Evolutionary conservation across 2,329 filamentous ascomycete species (phyloP).

Genomic region (Rhynchosporium agropyri): DNA sequence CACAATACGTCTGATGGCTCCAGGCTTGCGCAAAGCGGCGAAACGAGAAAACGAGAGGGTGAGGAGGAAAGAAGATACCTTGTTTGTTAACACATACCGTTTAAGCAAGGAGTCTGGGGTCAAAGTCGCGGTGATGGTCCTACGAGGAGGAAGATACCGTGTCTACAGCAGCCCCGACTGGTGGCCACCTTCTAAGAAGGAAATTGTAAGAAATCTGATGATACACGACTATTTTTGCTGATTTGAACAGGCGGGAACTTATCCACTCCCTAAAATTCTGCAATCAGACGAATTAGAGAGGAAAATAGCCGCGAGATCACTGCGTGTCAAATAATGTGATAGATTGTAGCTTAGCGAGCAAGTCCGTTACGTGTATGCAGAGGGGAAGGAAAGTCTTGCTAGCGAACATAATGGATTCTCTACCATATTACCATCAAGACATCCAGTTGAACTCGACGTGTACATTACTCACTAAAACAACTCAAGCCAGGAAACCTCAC

Average conservation of each 20-base stretch:
- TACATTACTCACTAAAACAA: neutral
- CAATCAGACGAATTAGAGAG: neutral
- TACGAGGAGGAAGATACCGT: neutral
- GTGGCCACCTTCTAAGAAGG: neutral
- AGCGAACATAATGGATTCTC: too few relatives aligned
- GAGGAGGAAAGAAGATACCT: neutral
- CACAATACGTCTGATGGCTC: neutral
- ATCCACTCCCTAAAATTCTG: neutral
- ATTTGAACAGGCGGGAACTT: neutral
- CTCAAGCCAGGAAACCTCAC: neutral
- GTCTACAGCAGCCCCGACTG: neutral
- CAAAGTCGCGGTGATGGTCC: neutral
- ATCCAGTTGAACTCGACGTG: too few relatives aligned
- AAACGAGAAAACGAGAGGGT: slow-evolving; percentile 4
- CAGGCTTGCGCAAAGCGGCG: slow-evolving; percentile 1
- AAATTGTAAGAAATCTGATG: neutral
- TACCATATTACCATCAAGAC: too few relatives aligned
- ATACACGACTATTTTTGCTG: neutral
- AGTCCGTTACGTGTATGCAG: neutral
- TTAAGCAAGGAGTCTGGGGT: slow-evolving; percentile 4
- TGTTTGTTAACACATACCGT: slow-evolving; percentile 5
- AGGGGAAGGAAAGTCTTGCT: neutral
- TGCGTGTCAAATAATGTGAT: neutral
- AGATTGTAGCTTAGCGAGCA: neutral
- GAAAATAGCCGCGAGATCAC: slow-evolving; percentile 1